Percentiles rank a stretch among this genome's conserved stretches.
Conservation (phyloP, 371 early-diverging fungal species). For the Basidiobolus meristosporus region DNA sequence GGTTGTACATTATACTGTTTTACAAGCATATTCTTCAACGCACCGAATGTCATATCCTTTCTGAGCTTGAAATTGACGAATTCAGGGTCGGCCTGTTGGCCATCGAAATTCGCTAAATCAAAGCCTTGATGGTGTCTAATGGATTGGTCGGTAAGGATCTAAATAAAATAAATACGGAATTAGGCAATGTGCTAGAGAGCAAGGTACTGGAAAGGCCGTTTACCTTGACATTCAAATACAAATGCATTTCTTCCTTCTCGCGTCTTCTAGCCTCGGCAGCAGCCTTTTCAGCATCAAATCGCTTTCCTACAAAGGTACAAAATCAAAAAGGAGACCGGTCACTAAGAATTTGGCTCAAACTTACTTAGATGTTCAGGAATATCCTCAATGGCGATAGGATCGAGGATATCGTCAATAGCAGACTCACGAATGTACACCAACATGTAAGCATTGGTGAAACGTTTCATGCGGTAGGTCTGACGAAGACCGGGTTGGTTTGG, state of each 20-base stretch:
- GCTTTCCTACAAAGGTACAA: conserved; percentile 16
- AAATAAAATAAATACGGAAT: not conserved
- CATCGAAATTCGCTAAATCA: conserved; percentile 58
- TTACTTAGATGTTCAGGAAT: conserved; percentile 67
- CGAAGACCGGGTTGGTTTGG: conserved; percentile 6
- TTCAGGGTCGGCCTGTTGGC: conserved; percentile 12
- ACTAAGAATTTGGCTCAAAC: conserved; percentile 4
- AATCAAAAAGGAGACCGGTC: conserved; percentile 2
- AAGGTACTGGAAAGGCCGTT: not conserved
- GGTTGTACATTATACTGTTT: conserved; percentile 20
- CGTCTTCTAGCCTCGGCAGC: conserved; percentile 24
- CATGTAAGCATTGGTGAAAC: conserved; percentile 94
- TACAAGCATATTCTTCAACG: conserved; percentile 27
- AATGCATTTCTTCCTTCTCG: conserved; percentile 50
- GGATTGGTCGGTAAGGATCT: conserved; percentile 38
- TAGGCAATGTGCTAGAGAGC: not conserved
- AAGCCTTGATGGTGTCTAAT: conserved; percentile 55
- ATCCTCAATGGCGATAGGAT: conserved; percentile 34
- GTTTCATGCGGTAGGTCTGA: conserved; percentile 22
- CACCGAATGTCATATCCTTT: conserved; percentile 29
- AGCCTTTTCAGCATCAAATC: conserved; percentile 37
- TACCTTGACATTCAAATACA: conserved; percentile 39
- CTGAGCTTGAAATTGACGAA: conserved; percentile 21
- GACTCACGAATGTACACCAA: conserved; percentile 81
- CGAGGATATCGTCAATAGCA: conserved; percentile 48